Base-by-base conservation (phyloP, 2,329 filamentous ascomycete species). In the Sarocladium kiliense region DNA sequence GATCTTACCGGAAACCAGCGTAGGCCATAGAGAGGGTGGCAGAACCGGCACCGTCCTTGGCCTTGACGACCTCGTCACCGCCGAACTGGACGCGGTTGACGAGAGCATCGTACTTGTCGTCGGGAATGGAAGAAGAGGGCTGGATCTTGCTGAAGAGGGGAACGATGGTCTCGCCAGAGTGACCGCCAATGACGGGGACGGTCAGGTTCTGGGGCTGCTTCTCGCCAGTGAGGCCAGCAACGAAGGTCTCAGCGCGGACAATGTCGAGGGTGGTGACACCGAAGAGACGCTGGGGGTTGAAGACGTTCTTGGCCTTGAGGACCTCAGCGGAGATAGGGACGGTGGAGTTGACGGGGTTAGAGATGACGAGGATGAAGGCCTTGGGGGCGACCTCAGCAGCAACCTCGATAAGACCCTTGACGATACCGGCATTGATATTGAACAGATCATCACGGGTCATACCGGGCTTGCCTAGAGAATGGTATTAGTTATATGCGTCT, bases 371-470 rank as follows among this genome's bases (percentile, higher is more conserved):
- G 71, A 96, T 85, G 77, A 87, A 96, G 55, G 94, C 94, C 73
- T 97, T 95, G 71, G 94, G 94, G 71, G 86, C 87, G 68, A 88
- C 85, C 71, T 97, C 86, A 65, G 93, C 91, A 66, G 91, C 85
- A 54, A 89, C 86, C 80, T 96, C 88, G 65, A 95, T 87, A 63
- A 99, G 82, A 65, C 90, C 91, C 77, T 94, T 91, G 70, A 99
- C 94, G 69, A 99, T 99, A 66, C 92, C 90, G 58, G 94, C 94
- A 74, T 99, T 99, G 82, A 97, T 96, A 79, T 97, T 97, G 88
- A 99, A 99, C 58, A 99, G 89, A 71, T 97, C 94, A 68, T 99
- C 94, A 78, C 94, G 91, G 74, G 89, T 97, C 94, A 99, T 99
- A 68, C 94, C 94, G 66, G 94, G 94, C 84, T 97, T 97, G 77